Conservation (phyloP, 2,329 filamentous ascomycete species). For the Fusarium ramigenum region DNA sequence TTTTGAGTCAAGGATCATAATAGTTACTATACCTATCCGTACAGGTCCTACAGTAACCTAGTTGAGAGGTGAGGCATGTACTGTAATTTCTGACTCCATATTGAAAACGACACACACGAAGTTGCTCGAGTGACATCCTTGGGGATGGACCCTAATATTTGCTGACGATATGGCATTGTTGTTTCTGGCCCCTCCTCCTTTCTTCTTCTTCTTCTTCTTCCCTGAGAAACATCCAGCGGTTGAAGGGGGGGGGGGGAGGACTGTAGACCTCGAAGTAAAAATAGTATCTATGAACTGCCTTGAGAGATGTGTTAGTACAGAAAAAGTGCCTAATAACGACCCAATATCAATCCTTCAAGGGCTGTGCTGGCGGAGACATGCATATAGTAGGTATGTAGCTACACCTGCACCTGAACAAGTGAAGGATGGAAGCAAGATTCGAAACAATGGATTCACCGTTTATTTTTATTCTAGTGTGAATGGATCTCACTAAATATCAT, state of each 20-base stretch:
- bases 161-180: constrained; percentile 17
- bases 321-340: constrained; percentile 2
- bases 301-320: background rate
- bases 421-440: constrained; percentile 25
- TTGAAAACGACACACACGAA: background rate
- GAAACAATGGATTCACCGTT: constrained; percentile 33
- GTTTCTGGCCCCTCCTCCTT: constrained; percentile 9
- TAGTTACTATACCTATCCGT: background rate
- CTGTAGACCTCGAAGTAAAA: constrained; percentile 6
- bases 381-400: background rate
- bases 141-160: constrained; percentile 7
- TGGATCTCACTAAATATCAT: constrained; percentile 13
- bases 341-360: constrained; percentile 11
- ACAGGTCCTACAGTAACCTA: background rate
- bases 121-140: constrained; percentile 29
- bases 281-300: background rate
- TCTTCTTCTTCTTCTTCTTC: background rate
- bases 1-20: background rate
- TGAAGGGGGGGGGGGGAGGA: background rate
- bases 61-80: background rate
- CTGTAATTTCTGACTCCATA: constrained; percentile 10
- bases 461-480: constrained; percentile 31
- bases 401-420: constrained; percentile 6
- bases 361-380: constrained; percentile 34
- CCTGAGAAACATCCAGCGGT: background rate